These are phyloP conservation scores for Epichloe scottii DNA, from an alignment of 2,329 filamentous ascomycete genomes.

Conservation along the genomic window DNA sequence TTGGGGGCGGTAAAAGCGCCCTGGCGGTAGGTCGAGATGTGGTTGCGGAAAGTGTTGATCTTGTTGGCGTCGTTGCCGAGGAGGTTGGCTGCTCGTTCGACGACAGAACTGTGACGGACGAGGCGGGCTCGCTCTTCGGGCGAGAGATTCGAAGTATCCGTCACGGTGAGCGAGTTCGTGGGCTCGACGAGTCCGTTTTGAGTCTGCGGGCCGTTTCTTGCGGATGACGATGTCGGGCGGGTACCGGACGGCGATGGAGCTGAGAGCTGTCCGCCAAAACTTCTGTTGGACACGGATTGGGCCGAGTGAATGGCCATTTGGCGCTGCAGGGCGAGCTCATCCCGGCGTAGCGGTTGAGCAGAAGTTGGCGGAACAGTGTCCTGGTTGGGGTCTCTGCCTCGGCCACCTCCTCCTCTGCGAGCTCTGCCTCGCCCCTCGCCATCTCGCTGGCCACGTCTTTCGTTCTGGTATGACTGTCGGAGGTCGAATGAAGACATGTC, in stretches of 20 bases:
- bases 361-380: slow-evolving; percentile 66
- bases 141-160: slow-evolving; percentile 40
- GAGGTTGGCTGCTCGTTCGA: slow-evolving; percentile 72
- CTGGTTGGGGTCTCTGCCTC: slow-evolving; percentile 77
- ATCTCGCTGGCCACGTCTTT: slow-evolving; percentile 25
- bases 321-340: slow-evolving; percentile 82
- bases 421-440: slow-evolving; percentile 29
- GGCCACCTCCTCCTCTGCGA: slow-evolving; percentile 28
- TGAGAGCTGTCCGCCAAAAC: slow-evolving; percentile 75
- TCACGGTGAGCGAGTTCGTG: slow-evolving; percentile 39
- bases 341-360: slow-evolving; percentile 68
- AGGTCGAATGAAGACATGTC: slow-evolving; percentile 81
- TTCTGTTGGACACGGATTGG: slow-evolving; percentile 65
- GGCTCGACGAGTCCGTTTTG: slow-evolving; percentile 17
- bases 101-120: slow-evolving; percentile 69
- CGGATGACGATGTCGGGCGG: slow-evolving; percentile 6
- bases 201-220: not conserved
- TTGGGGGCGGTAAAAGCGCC: slow-evolving; percentile 58
- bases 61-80: slow-evolving; percentile 67
- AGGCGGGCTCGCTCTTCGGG: slow-evolving; percentile 72
- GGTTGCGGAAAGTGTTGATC: slow-evolving; percentile 61
- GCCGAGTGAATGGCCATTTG: slow-evolving; percentile 85
- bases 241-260: slow-evolving; percentile 14
- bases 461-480: slow-evolving; percentile 56
- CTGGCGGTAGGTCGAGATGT: slow-evolving; percentile 67